A percentile compares a stretch with the other conserved stretches of the same genome.
Evolutionary conservation across 2,329 filamentous ascomycete species (phyloP).

Genomic region (Trichoderma aggressivum): DNA sequence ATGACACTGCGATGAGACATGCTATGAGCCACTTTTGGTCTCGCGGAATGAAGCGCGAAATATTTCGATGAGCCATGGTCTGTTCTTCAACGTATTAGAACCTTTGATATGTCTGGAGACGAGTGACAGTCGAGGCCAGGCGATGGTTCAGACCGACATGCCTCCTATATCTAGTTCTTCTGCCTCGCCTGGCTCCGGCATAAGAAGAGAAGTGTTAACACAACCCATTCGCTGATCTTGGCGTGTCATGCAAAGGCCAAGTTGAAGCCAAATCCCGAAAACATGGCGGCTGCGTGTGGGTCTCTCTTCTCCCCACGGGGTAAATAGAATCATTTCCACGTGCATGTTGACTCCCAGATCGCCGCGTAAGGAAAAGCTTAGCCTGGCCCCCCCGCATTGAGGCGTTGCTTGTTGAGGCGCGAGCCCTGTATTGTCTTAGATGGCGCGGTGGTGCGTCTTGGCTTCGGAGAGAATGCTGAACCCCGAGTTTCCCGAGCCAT

Average conservation of each 20-base stretch:
- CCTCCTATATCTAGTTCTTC: background rate
- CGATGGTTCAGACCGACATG: background rate
- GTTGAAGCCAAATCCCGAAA: background rate
- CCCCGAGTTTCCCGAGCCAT: background rate
- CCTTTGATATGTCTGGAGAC: background rate
- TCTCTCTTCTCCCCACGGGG: background rate
- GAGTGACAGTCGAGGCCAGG: background rate
- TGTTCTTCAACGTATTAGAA: background rate
- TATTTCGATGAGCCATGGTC: background rate
- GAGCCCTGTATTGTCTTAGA: background rate
- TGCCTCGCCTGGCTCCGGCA: background rate
- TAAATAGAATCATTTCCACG: background rate
- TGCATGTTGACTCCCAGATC: background rate
- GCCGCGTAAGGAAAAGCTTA: background rate
- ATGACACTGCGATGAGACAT: background rate
- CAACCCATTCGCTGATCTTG: background rate
- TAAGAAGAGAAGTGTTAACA: background rate
- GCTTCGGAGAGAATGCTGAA: background rate
- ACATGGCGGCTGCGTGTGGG: background rate
- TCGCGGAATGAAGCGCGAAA: background rate
- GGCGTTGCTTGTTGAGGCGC: background rate
- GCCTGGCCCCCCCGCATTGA: background rate
- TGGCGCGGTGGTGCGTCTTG: background rate
- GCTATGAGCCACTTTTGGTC: background rate
- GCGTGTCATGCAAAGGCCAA: background rate